These are phyloP conservation scores for Diaporthe sp. DNA, from an alignment of 2,329 filamentous ascomycete genomes.

Conservation along the genomic window DNA sequence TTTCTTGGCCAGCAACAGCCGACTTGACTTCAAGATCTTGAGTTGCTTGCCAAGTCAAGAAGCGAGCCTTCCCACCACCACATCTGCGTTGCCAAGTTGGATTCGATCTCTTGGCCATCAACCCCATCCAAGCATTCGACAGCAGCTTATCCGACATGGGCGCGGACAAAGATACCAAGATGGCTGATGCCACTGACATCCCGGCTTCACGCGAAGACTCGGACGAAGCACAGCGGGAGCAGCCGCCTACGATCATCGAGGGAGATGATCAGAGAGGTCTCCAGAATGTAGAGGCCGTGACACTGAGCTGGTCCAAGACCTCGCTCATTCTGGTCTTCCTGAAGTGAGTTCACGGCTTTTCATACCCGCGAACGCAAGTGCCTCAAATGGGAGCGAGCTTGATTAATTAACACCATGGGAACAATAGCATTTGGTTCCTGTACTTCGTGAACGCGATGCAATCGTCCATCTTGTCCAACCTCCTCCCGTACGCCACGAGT, in stretches of 20 bases:
- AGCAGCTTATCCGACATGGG: not conserved
- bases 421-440: slow-evolving; percentile 59
- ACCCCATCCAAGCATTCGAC: not conserved
- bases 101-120: not conserved
- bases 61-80: not conserved
- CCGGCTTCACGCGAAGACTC: slow-evolving; percentile 12
- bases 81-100: not conserved
- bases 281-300: slow-evolving; percentile 43
- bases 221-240: not conserved
- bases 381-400: not conserved
- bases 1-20: not conserved
- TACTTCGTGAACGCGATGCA: slow-evolving; percentile 65
- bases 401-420: slow-evolving; percentile 31
- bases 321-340: slow-evolving; percentile 45
- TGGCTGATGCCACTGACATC: slow-evolving; percentile 31
- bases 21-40: not conserved
- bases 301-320: slow-evolving; percentile 42
- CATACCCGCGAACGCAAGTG: not conserved
- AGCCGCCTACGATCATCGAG: slow-evolving; percentile 17
- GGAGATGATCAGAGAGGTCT: slow-evolving; percentile 42
- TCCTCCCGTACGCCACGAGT: slow-evolving; percentile 62
- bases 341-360: slow-evolving; percentile 44
- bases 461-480: slow-evolving; percentile 54
- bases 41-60: not conserved
- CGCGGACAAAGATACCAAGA: slow-evolving; percentile 17